These are phyloP conservation scores for Penicillium griseofulvum DNA, from an alignment of 2,329 filamentous ascomycete species.

Conservation along the genomic window DNA sequence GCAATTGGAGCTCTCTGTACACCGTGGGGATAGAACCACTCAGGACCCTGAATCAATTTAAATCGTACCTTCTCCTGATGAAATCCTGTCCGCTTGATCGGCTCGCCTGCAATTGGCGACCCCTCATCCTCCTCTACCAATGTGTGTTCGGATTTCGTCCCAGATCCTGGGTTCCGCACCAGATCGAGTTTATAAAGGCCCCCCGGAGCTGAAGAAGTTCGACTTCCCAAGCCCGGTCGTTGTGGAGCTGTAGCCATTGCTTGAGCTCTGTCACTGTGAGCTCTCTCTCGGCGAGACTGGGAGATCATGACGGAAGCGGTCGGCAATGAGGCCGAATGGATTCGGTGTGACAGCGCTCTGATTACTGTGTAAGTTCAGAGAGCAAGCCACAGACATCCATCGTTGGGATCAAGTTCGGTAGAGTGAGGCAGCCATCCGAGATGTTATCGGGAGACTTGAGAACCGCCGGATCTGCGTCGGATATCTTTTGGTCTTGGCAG, in stretches of 20 bases:
- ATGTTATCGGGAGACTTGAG: neutral
- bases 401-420: slow-evolving; percentile 21
- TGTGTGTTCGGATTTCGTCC: slow-evolving; percentile 21
- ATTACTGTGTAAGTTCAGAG: slow-evolving; percentile 31
- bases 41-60: neutral
- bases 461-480: neutral
- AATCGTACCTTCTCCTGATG: slow-evolving; percentile 24
- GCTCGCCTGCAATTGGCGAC: slow-evolving; percentile 12
- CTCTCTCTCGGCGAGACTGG: slow-evolving; percentile 31
- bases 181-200: slow-evolving; percentile 29
- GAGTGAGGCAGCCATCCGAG: slow-evolving; percentile 9
- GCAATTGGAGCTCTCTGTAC: slow-evolving; percentile 5
- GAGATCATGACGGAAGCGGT: slow-evolving; percentile 25
- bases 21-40: neutral
- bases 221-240: slow-evolving; percentile 32
- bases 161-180: slow-evolving; percentile 19
- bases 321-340: slow-evolving; percentile 9
- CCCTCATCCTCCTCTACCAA: slow-evolving; percentile 34
- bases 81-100: slow-evolving; percentile 12
- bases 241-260: slow-evolving; percentile 21
- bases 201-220: slow-evolving; percentile 39
- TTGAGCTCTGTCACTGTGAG: slow-evolving; percentile 34
- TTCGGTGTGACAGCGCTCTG: slow-evolving; percentile 22
- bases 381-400: slow-evolving; percentile 34
- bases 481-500: slow-evolving; percentile 4